phyloP scores from a whole-genome alignment of 2,329 filamentous ascomycete genomes.

The Colletotrichum sp. region DNA sequence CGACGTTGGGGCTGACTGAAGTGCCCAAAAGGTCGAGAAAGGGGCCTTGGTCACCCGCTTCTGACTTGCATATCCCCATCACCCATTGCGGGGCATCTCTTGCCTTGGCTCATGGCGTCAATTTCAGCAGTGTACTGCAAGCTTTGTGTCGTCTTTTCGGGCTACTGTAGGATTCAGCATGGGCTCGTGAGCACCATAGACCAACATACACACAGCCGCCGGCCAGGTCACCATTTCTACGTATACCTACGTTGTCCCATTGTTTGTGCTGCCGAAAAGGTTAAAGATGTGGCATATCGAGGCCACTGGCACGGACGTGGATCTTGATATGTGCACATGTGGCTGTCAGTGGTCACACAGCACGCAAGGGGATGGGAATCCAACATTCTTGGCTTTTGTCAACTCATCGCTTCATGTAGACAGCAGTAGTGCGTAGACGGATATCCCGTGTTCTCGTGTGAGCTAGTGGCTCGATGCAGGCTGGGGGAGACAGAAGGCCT shows the following conservation, averaged over 20 bases:
- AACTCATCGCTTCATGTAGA: not conserved
- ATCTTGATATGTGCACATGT: not conserved
- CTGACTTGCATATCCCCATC: not conserved
- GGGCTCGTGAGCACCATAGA: not conserved
- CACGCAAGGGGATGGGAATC: not conserved
- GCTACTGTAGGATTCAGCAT: not conserved
- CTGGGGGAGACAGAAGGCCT: not conserved
- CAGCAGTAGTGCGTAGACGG: not conserved
- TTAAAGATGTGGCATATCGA: not conserved
- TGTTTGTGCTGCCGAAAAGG: not conserved
- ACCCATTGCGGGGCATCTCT: not conserved
- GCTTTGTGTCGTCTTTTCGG: not conserved
- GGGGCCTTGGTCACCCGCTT: not conserved
- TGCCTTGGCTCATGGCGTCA: not conserved
- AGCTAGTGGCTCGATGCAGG: not conserved
- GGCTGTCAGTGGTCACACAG: not conserved
- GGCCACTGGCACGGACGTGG: not conserved
- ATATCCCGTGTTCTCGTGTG: not conserved
- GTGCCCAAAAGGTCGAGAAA: not conserved
- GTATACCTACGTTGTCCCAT: not conserved
- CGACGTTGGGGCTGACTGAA: not conserved
- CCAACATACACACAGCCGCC: not conserved
- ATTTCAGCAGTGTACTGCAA: not conserved
- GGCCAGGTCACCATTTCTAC: not conserved
- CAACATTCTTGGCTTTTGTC: not conserved